Evolutionary conservation across 805 yeast genomes (phyloP), one percentile per base, ranked within the genome.

Genomic region (Candida tammaniensis): DNA sequence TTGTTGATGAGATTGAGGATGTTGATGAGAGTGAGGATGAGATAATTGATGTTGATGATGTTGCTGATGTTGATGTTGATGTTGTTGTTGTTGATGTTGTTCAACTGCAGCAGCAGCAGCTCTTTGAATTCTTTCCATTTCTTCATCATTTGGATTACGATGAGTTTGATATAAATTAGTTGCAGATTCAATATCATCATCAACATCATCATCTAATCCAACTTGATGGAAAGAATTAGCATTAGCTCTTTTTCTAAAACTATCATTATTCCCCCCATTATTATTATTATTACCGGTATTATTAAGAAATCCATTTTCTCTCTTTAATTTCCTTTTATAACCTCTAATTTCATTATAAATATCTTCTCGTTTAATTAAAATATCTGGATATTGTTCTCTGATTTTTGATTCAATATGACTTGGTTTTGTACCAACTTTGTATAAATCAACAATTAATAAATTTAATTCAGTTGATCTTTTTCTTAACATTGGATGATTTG

Each of bases 291-390:
- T 29, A 11, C n/a, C 8, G 18, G 23, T 23, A 30, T 30, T 42
- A 31, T 35, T 43, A 33, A 50, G 41, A 36, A 46, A 61, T 24
- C 65, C 53, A 34, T 50, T 54, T 44, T 61, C 71, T 44, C 61
- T 61, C 55, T 65, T 66, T 42, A 67, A 59, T 49, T 71, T 73
- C 42, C 78, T 64, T 50, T 74, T 74, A 54, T 73, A 67, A 13
- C 77, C 77, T 35, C 80, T 52, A 47, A 74, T 73, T 46, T 74
- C 79, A 51, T 74, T 74, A 52, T 74, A 74, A 36, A 74, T 74
- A 49, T 74, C 80, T 48, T 74, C 80, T 38, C 80, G 59, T 52
- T 74, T 74, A 44, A 74, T 73, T 27, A 72, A 60, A 27, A 74
- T 70, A 33, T 72, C 78, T 16, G 76, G 78, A 49, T 64, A 74